phyloP scores from a whole-genome alignment of 768 basidiomycete genomes.

The Serpula lacrymans region DNA sequence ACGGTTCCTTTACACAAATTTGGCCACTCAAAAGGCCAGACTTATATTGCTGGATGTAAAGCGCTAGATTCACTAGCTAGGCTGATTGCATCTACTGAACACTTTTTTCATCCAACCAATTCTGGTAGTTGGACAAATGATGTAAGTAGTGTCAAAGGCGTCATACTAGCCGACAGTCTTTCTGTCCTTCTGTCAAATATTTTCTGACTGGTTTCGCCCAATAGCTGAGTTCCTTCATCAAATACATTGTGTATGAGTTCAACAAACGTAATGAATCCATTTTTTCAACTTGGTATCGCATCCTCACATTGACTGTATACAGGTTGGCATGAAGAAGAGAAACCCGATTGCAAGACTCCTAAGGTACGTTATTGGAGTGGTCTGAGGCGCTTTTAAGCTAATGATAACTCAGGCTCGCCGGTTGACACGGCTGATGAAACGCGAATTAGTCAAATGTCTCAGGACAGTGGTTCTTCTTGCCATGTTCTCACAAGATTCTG shows the following conservation, averaged over 20 bases:
- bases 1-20: too few relatives aligned
- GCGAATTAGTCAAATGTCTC: conserved; percentile 79
- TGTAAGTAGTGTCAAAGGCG: too few relatives aligned
- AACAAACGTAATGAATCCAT: conserved; percentile 59
- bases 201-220: conserved; percentile 6
- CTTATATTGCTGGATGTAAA: conserved; percentile 78
- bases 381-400: conserved; percentile 1
- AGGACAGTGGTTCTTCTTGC: conserved; percentile 82
- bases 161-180: too few relatives aligned
- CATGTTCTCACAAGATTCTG: conserved; percentile 83
- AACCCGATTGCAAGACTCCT: conserved; percentile 79
- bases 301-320: conserved; percentile 6
- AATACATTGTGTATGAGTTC: conserved; percentile 80
- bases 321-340: conserved; percentile 80
- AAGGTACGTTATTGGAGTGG: conserved; percentile 36
- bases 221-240: conserved; percentile 22
- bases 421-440: conserved; percentile 72
- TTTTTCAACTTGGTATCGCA: background rate
- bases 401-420: conserved; percentile 54
- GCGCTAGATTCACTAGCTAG: conserved; percentile 84
- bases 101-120: conserved; percentile 89
- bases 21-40: conserved; percentile 43
- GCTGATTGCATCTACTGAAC: conserved; percentile 82
- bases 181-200: too few relatives aligned
- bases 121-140: conserved; percentile 80